A percentile compares a stretch with the other conserved stretches of the same genome.
Conservation (phyloP, 169 alveolate species). For the Plasmodium blacklocki region DNA sequence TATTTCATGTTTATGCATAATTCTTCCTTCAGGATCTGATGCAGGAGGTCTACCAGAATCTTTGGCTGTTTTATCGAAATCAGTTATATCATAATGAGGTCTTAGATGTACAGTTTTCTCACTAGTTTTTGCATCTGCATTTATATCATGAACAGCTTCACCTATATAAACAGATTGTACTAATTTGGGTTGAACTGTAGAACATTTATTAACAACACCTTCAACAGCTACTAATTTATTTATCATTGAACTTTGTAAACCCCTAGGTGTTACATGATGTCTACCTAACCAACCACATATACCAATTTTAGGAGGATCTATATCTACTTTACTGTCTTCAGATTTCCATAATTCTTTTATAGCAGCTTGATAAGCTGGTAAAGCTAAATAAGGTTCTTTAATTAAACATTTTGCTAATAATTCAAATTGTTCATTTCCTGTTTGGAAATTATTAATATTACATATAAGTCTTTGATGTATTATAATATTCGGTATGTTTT, state of each 20-base stretch:
- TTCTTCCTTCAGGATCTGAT: slow-evolving; percentile 83
- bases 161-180: slow-evolving; percentile 93
- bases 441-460: slow-evolving; percentile 81
- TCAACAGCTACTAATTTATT: slow-evolving; percentile 95
- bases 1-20: slow-evolving; percentile 90
- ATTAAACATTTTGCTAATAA: slow-evolving; percentile 79
- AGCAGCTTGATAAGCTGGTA: slow-evolving; percentile 90
- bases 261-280: slow-evolving; percentile 98
- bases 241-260: slow-evolving; percentile 92
- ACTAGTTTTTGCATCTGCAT: slow-evolving; percentile 80
- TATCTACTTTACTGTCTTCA: slow-evolving; percentile 80
- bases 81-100: slow-evolving; percentile 85
- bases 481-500: slow-evolving; percentile 79
- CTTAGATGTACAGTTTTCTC: slow-evolving; percentile 90
- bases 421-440: slow-evolving; percentile 78
- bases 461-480: slow-evolving; percentile 82
- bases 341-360: slow-evolving; percentile 87
- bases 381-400: slow-evolving; percentile 86
- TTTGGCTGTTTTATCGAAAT: slow-evolving; percentile 79
- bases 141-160: slow-evolving; percentile 89
- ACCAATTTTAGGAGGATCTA: slow-evolving; percentile 87
- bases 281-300: slow-evolving; percentile 97
- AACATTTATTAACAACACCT: slow-evolving; percentile 97
- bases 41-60: slow-evolving; percentile 85
- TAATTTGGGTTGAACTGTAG: slow-evolving; percentile 94